These are phyloP conservation scores for Neurospora terricola DNA, from an alignment of 495 filamentous ascomycete species.

Conservation along the genomic window DNA sequence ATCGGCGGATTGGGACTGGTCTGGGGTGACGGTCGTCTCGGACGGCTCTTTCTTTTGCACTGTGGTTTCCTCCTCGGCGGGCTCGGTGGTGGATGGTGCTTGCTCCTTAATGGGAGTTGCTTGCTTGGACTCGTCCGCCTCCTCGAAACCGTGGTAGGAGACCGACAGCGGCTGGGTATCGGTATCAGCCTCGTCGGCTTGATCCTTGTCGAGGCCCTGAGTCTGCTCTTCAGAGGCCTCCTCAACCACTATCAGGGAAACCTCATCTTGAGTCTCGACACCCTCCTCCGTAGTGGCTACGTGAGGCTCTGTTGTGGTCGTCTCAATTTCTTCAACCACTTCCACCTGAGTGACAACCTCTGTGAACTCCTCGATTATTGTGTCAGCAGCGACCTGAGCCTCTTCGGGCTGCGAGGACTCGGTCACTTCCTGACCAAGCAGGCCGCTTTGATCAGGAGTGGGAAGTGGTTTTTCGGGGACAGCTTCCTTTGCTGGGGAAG, in stretches of 20 bases:
- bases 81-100: neutral
- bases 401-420: neutral
- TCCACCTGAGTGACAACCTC: neutral
- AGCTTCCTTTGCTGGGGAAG: neutral
- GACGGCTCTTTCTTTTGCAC: neutral
- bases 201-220: neutral
- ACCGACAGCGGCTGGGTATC: neutral
- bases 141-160: neutral
- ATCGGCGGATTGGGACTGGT: neutral
- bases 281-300: neutral
- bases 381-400: neutral
- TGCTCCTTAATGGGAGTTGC: neutral
- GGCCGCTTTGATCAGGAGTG: neutral
- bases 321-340: neutral
- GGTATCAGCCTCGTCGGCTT: neutral
- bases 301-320: neutral
- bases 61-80: constrained; percentile 9
- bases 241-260: neutral
- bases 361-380: neutral
- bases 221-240: neutral
- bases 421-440: neutral
- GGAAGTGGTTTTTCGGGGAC: neutral
- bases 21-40: neutral
- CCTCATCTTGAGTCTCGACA: neutral
- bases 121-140: constrained; percentile 3